Percentiles rank a stretch among this genome's conserved stretches.
Evolutionary conservation across 345 rosid species (phyloP).

Genomic region (Populus tremula): DNA sequence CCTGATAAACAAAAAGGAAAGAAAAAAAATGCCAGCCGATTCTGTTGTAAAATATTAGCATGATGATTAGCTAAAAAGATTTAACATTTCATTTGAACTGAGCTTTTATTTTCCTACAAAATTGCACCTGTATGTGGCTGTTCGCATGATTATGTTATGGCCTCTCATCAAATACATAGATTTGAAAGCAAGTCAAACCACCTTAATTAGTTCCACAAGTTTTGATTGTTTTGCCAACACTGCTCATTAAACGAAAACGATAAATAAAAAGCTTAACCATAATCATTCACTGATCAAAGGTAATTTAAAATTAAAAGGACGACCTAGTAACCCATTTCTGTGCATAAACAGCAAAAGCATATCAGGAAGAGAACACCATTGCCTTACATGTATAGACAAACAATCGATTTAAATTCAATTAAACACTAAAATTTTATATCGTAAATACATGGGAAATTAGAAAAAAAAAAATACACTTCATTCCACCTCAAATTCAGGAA

Average conservation of each 20-base stretch:
- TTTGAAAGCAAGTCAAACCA: background rate
- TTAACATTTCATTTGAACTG: background rate
- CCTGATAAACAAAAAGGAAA: background rate
- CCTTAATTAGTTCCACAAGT: background rate
- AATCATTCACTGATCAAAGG: background rate
- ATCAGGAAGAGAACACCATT: background rate
- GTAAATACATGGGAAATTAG: background rate
- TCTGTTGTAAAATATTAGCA: background rate
- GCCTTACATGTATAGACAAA: background rate
- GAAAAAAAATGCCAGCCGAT: background rate
- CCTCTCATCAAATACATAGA: background rate
- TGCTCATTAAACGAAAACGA: background rate
- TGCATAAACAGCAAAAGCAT: background rate
- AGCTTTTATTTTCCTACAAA: background rate
- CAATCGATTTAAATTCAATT: constrained; percentile 7
- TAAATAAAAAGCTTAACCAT: background rate
- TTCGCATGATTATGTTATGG: background rate
- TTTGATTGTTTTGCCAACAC: background rate
- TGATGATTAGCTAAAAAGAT: background rate
- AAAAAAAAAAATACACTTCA: constrained; percentile 17
- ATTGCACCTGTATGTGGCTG: background rate
- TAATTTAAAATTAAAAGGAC: background rate
- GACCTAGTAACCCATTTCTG: background rate
- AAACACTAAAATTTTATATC: constrained; percentile 12
- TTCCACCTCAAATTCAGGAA: constrained; percentile 44